Percentiles rank a stretch among this genome's conserved stretches.
phyloP scores from a whole-genome alignment of 2,329 filamentous ascomycete species.

The Septoria petroselini region DNA sequence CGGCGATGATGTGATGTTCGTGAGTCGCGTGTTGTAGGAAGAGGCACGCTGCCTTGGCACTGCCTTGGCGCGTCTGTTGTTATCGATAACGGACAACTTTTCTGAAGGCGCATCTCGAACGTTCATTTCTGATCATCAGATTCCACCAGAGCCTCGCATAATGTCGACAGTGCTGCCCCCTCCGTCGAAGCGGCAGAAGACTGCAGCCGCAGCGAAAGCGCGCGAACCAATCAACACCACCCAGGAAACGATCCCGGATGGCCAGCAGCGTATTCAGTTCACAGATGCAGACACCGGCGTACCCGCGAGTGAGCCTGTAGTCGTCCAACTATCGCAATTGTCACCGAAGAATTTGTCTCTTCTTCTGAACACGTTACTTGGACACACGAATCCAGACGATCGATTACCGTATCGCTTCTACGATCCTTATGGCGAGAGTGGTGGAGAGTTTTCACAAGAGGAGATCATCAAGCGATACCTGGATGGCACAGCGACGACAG shows the following conservation, averaged over 20 bases:
- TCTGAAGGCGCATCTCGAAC: too few relatives aligned
- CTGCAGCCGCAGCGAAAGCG: slow-evolving; percentile 68
- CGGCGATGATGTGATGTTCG: too few relatives aligned
- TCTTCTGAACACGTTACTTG: slow-evolving; percentile 78
- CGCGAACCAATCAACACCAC: slow-evolving; percentile 70
- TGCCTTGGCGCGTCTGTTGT: too few relatives aligned
- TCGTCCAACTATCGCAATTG: slow-evolving; percentile 77
- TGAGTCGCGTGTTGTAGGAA: too few relatives aligned
- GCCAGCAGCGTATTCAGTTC: slow-evolving; percentile 71
- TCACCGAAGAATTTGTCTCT: slow-evolving; percentile 86
- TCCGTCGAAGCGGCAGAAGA: slow-evolving; percentile 81
- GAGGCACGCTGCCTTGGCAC: too few relatives aligned
- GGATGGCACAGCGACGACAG: slow-evolving; percentile 41
- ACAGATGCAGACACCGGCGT: slow-evolving; percentile 71
- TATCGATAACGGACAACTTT: too few relatives aligned
- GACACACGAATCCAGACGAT: slow-evolving; percentile 57
- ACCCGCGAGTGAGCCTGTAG: slow-evolving; percentile 68
- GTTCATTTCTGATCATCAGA: too few relatives aligned
- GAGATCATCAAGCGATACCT: slow-evolving; percentile 44
- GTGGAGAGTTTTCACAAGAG: slow-evolving; percentile 42
- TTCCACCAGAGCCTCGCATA: slow-evolving; percentile 5
- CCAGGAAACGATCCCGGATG: slow-evolving; percentile 61
- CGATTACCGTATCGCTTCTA: slow-evolving; percentile 65
- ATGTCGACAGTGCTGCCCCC: slow-evolving; percentile 85
- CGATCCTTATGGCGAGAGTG: slow-evolving; percentile 47